Evolutionary conservation across 2,329 filamentous ascomycete species (phyloP), one percentile per base, ranked within the genome.

Genomic region (Aspergillus quadricinctus): DNA sequence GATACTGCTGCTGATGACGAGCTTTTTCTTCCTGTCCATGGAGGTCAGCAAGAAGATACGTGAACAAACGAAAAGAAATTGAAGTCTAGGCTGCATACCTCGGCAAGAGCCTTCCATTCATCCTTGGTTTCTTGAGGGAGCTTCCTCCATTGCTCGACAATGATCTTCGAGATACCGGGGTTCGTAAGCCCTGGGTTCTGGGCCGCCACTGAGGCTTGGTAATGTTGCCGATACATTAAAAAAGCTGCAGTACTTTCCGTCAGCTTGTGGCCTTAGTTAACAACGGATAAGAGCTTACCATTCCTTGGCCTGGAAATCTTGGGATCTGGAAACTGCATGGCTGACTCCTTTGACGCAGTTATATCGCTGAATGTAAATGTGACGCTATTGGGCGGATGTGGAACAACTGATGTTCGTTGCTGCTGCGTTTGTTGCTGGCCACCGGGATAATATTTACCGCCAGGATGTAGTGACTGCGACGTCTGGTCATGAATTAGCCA

Each of bases 151-250:
- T 92, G 88, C 72, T 91, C 85, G 52, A 92, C 93, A 64, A 97
- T 96, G 66, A 97, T 95, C 76, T 97, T 97, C 62, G 93, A 97
- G 66, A 97, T 96, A 53, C 97, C 91, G 3, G 93, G 93, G 74
- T 97, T 97, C 48, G 92, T 87, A 62, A 97, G 84, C 48, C 91
- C 89, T n/a, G 92, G 93, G 67, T 97, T 84, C 64, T 90, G 83
- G 53, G 86, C 81, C 40, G 92, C 88, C 52, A 97, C 90, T 49
- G 85, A 81, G 19, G 89, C 86, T 74, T 97, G 93, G 67, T 94
- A 88, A 72, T 95, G 89, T 72, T 97, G 92, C 41, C 94, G 91
- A 78, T 96, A 99, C 66, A 99, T 81, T 64, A 99, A 99, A 78
- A 99, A 99, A 50, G 93, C 94, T 99, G 73, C 72, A 71, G 21